Evolutionary conservation across 2,329 filamentous ascomycete species (phyloP).

Genomic region (Apiospora arundinis): DNA sequence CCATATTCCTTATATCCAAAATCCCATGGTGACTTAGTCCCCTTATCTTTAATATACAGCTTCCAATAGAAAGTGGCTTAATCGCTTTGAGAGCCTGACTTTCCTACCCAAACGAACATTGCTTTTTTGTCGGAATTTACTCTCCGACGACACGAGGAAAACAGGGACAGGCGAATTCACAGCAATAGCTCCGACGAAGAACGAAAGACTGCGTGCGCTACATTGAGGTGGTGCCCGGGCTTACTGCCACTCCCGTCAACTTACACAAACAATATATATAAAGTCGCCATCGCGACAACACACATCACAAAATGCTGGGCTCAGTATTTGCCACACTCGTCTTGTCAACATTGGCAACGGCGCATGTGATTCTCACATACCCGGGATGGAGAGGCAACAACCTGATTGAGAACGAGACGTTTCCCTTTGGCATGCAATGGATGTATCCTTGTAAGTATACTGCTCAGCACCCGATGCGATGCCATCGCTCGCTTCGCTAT

Average conservation of each 20-base stretch:
- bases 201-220: not conserved
- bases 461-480: no score
- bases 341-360: slow-evolving; percentile 58
- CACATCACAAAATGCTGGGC: slow-evolving; percentile 49
- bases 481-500: not conserved
- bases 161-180: not conserved
- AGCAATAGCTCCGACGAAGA: not conserved
- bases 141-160: not conserved
- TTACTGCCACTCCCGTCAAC: not conserved
- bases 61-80: not conserved
- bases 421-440: slow-evolving; percentile 94
- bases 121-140: not conserved
- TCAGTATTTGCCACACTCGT: slow-evolving; percentile 52
- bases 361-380: slow-evolving; percentile 86
- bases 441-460: slow-evolving; percentile 83
- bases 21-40: not conserved
- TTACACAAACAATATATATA: not conserved
- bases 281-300: slow-evolving; percentile 11
- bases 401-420: slow-evolving; percentile 77
- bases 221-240: not conserved
- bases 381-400: slow-evolving; percentile 89
- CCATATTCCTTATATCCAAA: not conserved
- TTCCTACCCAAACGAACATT: not conserved
- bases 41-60: not conserved
- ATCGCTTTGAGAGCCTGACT: not conserved